Base-by-base conservation (phyloP, 2,329 filamentous ascomycete genomes). In the Fusarium paranaense region DNA sequence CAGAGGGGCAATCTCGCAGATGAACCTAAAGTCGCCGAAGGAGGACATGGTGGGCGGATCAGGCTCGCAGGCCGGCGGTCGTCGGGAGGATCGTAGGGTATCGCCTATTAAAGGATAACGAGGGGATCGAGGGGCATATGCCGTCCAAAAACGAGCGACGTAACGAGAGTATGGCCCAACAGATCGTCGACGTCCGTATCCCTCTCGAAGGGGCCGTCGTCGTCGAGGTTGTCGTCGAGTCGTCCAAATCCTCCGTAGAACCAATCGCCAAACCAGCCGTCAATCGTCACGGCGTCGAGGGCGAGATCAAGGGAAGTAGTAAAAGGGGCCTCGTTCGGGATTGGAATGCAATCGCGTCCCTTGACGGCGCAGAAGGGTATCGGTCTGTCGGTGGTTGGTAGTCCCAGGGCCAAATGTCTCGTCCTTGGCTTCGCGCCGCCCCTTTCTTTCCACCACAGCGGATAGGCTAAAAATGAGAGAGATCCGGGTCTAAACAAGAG, bases 21-120 rank as follows among this genome's bases (percentile, higher is more conserved):
- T 93, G 78, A 88, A 87, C 67, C 92, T 90, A 85, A 98, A 98
- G 85, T 97, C 93, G 78, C 96, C 96, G 84, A 98, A 98, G 74
- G 92, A 93, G 89, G 97, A 95, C 84, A 87, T 91, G 83, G 78
- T 81, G 81, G 72, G 68, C 65, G 54, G 56, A 37, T 47, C 32
- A n/a, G 40, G 42, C 56, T 59, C 27, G 54, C 56, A 27, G 59
- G 45, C 42, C 52, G 42, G 22, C 50, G 42, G 54, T 64, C 54
- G 64, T 72, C 38, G 62, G 25, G 54, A 20, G 35, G 11, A 45
- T 45, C 52, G 66, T 14, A 58, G 27, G 20, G 20, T 56, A 64
- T 59, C 52, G 58, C 57, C 33, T 60, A 40, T 54, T 38, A 40
- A 40, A 47, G 32, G 16, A 37, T 7, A 69, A 25, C 54, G 67